Base-by-base conservation (phyloP, 2,329 filamentous ascomycete species). In the Phyllosticta citrichinensis region DNA sequence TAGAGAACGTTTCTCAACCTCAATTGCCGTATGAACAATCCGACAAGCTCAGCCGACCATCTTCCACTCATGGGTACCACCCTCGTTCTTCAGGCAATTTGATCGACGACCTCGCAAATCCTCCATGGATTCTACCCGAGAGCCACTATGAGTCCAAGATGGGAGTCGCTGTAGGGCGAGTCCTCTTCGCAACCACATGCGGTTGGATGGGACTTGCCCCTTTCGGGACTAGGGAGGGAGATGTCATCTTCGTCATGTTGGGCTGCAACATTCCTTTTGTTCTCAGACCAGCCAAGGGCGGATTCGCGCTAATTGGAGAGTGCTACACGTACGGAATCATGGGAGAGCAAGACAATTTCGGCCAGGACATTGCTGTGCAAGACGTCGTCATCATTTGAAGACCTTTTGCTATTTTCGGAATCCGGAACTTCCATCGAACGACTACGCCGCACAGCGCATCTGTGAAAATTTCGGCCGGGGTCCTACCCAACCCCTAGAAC, bases 241-340 rank as follows among this genome's bases (percentile, higher is more conserved):
- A 63, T 33, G 52, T 63, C 14, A 56, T 63, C n/a, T 60, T 60
- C 24, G 52, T 61, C 51, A 51, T 63, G 55, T 52, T 63, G 20
- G 53, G 58, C 20, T 63, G 62, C 40, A 55, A 57, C 33, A 60
- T 61, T 51, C 62, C 62, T 5, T 53, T 61, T 35, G 30, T 63
- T 19, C 51, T 63, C 12, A 53, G 62, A 47, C 57, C 62, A 22
- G 5, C 17, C n/a, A 11, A 35, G 12, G 24, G 40, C 8, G 30
- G 30, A 17, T 63, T 54, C 30, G 52, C 40, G 35, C 50, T 63
- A 11, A 22, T 60, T 12, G 62, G 62, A 17, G 62, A 63, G 33
- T 63, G 62, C 57, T 61, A 53, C 58, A 57, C 60, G 35, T 35
- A 63, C 52, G 55, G 59, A 47, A 24, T 52, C 55, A 63, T 63